Percentiles rank a stretch among this genome's conserved stretches.
Evolutionary conservation across 1,284 basidiomycete species (phyloP).

Genomic region (Tetrapyrgos nigripes): DNA sequence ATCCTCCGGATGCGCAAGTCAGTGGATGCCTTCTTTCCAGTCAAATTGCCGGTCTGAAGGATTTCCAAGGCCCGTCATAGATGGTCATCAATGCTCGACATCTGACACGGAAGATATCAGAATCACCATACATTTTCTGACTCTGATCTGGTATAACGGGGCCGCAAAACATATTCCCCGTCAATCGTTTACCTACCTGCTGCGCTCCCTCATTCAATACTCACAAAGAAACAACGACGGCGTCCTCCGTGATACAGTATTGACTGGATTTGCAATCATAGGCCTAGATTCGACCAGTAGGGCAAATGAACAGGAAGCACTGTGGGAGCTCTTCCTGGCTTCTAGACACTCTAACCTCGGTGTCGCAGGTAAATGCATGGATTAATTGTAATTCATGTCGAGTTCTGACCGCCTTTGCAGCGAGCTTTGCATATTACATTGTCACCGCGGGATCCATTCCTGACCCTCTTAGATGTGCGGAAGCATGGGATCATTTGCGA

Average conservation of each 20-base stretch:
- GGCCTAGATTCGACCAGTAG: constrained; percentile 17
- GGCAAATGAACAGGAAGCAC: constrained; percentile 20
- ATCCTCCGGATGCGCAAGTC: constrained; percentile 12
- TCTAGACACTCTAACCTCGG: constrained; percentile 34
- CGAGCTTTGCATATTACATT: constrained; percentile 57
- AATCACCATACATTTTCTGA: constrained; percentile 9
- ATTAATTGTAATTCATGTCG: neutral
- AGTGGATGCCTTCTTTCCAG: neutral
- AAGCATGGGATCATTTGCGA: constrained; percentile 62
- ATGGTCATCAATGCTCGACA: neutral
- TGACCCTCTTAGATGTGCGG: constrained; percentile 48
- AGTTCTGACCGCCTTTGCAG: constrained; percentile 36
- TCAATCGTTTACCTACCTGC: constrained; percentile 6
- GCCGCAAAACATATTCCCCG: constrained; percentile 3
- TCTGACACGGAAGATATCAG: constrained; percentile 4
- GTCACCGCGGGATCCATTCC: constrained; percentile 27
- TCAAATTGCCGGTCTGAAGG: neutral
- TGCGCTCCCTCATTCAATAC: constrained; percentile 2
- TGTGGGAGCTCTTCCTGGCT: constrained; percentile 37
- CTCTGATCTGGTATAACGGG: constrained; percentile 11
- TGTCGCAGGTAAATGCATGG: constrained; percentile 37
- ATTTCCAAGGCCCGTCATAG: neutral
- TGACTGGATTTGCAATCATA: constrained; percentile 31
- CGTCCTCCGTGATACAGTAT: constrained; percentile 3
- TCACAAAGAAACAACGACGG: neutral